phyloP scores from a whole-genome alignment of 2,329 filamentous ascomycete genomes.

The Pochonia chlamydosporia region DNA sequence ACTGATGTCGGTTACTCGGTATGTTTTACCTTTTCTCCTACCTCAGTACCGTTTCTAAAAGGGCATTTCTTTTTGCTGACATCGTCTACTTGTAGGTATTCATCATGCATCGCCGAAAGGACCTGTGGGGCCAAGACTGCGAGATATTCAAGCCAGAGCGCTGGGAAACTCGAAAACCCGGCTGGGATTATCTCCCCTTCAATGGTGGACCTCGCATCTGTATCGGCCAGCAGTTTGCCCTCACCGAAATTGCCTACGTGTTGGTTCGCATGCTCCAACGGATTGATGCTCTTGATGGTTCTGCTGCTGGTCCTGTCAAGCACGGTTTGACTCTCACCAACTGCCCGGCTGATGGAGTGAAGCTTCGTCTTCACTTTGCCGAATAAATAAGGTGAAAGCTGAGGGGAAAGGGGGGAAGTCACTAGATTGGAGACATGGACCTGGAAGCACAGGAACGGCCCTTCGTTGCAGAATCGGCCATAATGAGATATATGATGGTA shows the following conservation, averaged over 20 bases:
- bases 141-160: constrained; percentile 35
- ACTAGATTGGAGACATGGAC: too few species aligned
- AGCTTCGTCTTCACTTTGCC: constrained; percentile 14
- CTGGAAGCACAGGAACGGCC: neutral
- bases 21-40: neutral
- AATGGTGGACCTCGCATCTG: constrained; percentile 22
- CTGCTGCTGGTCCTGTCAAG: constrained; percentile 11
- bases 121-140: constrained; percentile 33
- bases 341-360: constrained; percentile 15
- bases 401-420: too few species aligned
- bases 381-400: neutral
- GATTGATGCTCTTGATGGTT: constrained; percentile 16
- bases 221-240: constrained; percentile 21
- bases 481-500: too few species aligned
- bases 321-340: constrained; percentile 15
- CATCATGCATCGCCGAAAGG: constrained; percentile 31
- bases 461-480: neutral
- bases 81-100: constrained; percentile 10
- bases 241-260: constrained; percentile 19
- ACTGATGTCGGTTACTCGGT: constrained; percentile 33
- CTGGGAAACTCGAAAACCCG: constrained; percentile 22
- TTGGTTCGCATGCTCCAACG: constrained; percentile 16
- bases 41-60: neutral
- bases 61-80: neutral
- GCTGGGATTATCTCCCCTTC: constrained; percentile 22